phyloP scores from a whole-genome alignment of 2,329 filamentous ascomycete species.

The Fusarium anthophilum region DNA sequence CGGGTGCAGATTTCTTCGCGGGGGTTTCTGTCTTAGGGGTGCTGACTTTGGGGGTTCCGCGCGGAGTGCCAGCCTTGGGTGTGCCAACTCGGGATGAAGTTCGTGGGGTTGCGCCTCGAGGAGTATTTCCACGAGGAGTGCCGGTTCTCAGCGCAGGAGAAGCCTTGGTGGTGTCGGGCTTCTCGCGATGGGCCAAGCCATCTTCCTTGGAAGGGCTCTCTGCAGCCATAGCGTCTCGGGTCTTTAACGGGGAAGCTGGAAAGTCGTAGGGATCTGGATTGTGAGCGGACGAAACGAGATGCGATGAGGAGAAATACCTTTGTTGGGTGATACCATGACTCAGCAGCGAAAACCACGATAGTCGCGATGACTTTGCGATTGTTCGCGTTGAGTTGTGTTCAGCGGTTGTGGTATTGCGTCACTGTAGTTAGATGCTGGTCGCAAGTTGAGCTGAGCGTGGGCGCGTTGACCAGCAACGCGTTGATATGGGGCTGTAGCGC shows the following conservation, averaged over 20 bases:
- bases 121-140: slow-evolving; percentile 14
- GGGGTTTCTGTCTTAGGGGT: slow-evolving; percentile 22
- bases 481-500: slow-evolving; percentile 30
- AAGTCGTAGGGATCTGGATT: slow-evolving; percentile 39
- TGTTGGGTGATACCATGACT: slow-evolving; percentile 16
- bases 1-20: background rate
- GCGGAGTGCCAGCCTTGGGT: slow-evolving; percentile 10
- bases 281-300: background rate
- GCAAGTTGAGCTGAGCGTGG: slow-evolving; percentile 35
- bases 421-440: slow-evolving; percentile 30
- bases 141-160: slow-evolving; percentile 16
- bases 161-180: slow-evolving; percentile 8
- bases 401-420: slow-evolving; percentile 33
- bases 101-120: slow-evolving; percentile 17
- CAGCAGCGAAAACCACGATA: background rate
- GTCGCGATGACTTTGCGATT: slow-evolving; percentile 15
- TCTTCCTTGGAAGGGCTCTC: slow-evolving; percentile 29
- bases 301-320: slow-evolving; percentile 18
- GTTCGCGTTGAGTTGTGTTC: background rate
- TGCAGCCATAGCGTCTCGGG: slow-evolving; percentile 12
- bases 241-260: slow-evolving; percentile 30
- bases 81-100: background rate
- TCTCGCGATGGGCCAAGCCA: slow-evolving; percentile 25
- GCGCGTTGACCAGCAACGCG: slow-evolving; percentile 35
- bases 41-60: slow-evolving; percentile 10